Conservation (phyloP, 192 early-diverging fungal genomes). For the Entrophospora sp. region DNA sequence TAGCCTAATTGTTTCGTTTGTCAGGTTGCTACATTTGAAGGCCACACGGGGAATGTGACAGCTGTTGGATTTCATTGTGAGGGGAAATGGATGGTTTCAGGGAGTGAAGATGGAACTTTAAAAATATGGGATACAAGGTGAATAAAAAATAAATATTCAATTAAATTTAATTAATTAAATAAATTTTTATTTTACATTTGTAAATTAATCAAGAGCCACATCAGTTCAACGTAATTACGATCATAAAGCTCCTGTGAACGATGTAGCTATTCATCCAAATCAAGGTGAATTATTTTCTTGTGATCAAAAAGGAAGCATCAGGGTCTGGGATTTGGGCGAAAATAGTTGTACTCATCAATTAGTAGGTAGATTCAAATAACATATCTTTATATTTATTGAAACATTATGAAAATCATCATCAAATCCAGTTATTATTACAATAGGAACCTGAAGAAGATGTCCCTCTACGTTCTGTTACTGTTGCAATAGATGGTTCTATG, state of each 20-base stretch:
- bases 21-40: constrained; percentile 49
- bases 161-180: not conserved
- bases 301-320: constrained; percentile 67
- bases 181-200: too few relatives aligned
- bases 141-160: constrained; percentile 13
- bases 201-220: constrained; percentile 34
- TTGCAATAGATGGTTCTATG: constrained; percentile 72
- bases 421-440: not conserved
- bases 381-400: too few relatives aligned
- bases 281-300: constrained; percentile 79
- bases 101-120: constrained; percentile 62
- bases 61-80: constrained; percentile 59
- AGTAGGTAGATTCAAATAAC: constrained; percentile 25
- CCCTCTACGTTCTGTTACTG: constrained; percentile 70
- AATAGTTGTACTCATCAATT: constrained; percentile 56
- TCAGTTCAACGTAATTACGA: constrained; percentile 48
- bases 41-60: constrained; percentile 52
- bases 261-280: constrained; percentile 62
- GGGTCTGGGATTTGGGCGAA: constrained; percentile 61
- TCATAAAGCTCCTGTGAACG: constrained; percentile 50
- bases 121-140: constrained; percentile 77
- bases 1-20: not conserved
- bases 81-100: constrained; percentile 70
- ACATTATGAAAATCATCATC: too few relatives aligned
- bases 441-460: constrained; percentile 68